Evolutionary conservation across 805 yeast genomes (phyloP).

Genomic region (Candida wancherniae): DNA sequence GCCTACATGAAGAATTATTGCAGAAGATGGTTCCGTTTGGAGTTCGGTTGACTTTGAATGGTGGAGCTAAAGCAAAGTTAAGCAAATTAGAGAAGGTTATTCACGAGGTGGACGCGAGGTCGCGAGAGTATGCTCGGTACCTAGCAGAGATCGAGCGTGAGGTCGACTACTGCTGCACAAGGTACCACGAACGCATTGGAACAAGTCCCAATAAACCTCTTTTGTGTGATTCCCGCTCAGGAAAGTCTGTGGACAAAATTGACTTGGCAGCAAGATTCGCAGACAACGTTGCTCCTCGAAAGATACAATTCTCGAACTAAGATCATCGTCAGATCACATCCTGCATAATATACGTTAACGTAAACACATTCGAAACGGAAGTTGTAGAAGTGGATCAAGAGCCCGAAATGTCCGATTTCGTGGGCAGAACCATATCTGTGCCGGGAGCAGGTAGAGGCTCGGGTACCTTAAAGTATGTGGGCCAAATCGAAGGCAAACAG

Average conservation of each 20-base stretch:
- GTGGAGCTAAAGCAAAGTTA: conserved; percentile 20
- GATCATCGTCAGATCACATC: too few species aligned
- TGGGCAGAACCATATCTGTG: conserved; percentile 38
- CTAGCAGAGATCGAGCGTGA: conserved; percentile 6
- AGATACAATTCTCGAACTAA: too few species aligned
- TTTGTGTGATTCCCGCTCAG: not conserved
- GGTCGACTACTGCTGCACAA: conserved; percentile 2
- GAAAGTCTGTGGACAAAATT: not conserved
- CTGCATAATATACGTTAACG: too few species aligned
- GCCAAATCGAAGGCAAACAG: conserved; percentile 61
- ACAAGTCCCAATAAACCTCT: not conserved
- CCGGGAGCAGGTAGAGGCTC: conserved; percentile 61
- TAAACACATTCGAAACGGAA: too few species aligned
- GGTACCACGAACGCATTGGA: not conserved
- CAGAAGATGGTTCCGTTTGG: conserved; percentile 31
- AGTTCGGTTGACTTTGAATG: conserved; percentile 18
- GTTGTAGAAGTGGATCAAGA: not conserved
- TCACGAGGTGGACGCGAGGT: conserved; percentile 23
- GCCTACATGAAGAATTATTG: conserved; percentile 21
- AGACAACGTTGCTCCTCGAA: conserved; percentile 1
- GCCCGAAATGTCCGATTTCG: conserved; percentile 23
- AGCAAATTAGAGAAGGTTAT: conserved; percentile 26
- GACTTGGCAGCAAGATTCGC: conserved; percentile 2
- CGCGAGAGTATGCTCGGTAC: conserved; percentile 7
- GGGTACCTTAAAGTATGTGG: conserved; percentile 68